Evolutionary conservation across 495 filamentous ascomycete species (phyloP), one percentile per base, ranked within the genome.

Genomic region (Annulohypoxylon maeteangense): DNA sequence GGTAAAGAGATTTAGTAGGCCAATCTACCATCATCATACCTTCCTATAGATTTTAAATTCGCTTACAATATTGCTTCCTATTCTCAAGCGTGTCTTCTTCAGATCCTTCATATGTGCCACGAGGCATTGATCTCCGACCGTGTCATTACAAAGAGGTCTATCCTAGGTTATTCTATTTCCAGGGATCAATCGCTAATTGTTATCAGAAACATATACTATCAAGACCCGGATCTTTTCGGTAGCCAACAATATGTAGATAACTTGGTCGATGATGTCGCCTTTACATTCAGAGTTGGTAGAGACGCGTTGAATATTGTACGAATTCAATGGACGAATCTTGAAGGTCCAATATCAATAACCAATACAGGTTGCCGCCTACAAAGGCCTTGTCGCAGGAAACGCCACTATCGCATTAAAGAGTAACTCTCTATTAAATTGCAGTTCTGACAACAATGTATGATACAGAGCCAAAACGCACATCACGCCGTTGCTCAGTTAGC

Each of bases 161-260:
- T 51, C 40, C 16, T 54, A 34, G 10, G 1, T 4, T 16, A 64
- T 44, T 51, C 23, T 10, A 32, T 42, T 16, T 38, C 23, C n/a
- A 20, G 11, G 8, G 2, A 54, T 22, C 29, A 25, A 7, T 18
- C 63, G 27, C 60, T 63, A 25, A 71, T 45, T 2, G 11, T 7
- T 32, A 5, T 4, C 61, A 97, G 95, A 72, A 93, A 95, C 66
- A 92, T 99, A 12, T 99, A 92, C 79, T 99, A 99, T 76, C 90
- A 91, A 61, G 88, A 97, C 71, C 90, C 92, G 0, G 86, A 87
- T 42, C 85, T 95, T 0, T 99, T 98, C 78, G 84, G 84, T 40
- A 91, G 84, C 25, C 96, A 98, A 73, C 72, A 73, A 14, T 85
- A 90, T 4, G 93, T 98, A 0, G 89, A 98, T 72, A 79, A 81